Evolutionary conservation across 1,139 yeast species (phyloP), one percentile per base, ranked within the genome.

Genomic region (Lodderomyces metapsilosis): DNA sequence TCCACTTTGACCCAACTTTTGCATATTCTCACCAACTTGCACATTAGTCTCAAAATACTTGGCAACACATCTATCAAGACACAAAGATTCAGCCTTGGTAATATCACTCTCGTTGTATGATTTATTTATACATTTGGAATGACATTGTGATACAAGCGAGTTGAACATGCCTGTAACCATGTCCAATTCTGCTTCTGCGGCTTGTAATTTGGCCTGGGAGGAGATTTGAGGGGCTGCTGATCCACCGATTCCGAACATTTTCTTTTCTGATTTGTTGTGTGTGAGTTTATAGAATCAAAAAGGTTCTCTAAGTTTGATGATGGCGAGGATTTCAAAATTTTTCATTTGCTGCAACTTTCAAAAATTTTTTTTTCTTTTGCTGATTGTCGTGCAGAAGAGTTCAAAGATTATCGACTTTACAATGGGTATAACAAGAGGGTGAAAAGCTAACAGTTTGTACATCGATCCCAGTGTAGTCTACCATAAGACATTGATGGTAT

Each of bases 121-220:
- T 52, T 67, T 70, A 58, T 69, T 71, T 61, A 92, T 86, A 71
- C 99, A 92, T 71, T 92, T 92, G 57, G 73, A 66, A 66, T 92
- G 95, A 66, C 99, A 92, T 56, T 89, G 86, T 54, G 84, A 89
- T 28, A 78, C 81, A 52, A 78, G 69, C 57, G 84, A 82, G 78
- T 91, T 91, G 80, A 91, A 91, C 97, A 91, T 89, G 53, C 94
- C 96, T 23, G 97, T 89, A 54, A 91, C 96, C 84, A 91, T 84
- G 62, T 91, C 98, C 53, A 91, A 78, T 67, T 91, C 98, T 41
- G 98, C 97, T 57, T 94, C 96, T 49, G 80, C 84, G 57, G 73
- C 79, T 54, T 76, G 75, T 48, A 85, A 73, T 66, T 85, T 85
- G 62, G 84, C 89, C 54, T 83, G 86, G 37, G 88, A 77, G 33